Base-by-base conservation (phyloP, 768 basidiomycete genomes). In the Termitomyces sp. region DNA sequence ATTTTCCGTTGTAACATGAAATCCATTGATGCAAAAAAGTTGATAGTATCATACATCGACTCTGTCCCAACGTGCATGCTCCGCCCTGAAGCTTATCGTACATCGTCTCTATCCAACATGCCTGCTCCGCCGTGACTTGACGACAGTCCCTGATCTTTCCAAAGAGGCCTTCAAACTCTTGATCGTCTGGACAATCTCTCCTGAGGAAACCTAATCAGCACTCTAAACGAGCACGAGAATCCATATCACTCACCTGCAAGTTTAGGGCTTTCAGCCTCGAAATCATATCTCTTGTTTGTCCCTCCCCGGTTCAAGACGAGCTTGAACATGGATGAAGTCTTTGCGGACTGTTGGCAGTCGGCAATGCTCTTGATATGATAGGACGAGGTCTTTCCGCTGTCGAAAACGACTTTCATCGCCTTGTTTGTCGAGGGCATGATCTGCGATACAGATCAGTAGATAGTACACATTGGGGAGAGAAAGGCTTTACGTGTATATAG, bases 261-360 rank as follows among this genome's bases (percentile, higher is more conserved):
- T 70, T 86, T 88, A 1, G 89, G 80, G 63, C 76, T 93, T 72
- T 96, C 95, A 0, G 95, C 96, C 74, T 99, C 97, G 69, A 97
- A 98, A 66, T 98, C 96, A 69, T 98, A 98, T 41, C 94, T 80
- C 78, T 98, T 99, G 64, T 87, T 89, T 44, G 85, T 80, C 45
- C 81, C 81, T 39, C 84, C 81, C 62, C 90, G 77, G 68, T 84
- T 88, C 13, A 98, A 83, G 34, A 96, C 83, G 20, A 98, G 81
- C 78, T 95, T 96, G 82, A 99, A 95, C 39, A 84, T 81, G 1
- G 89, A 81, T 31, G 88, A 86, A 13, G 83, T 83, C 70, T 95
- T 93, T 48, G 85, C 81, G 1, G 87, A 87, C 68, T 96, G 88
- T 62, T 91, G 91, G 68, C 91, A 93, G 49, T 87, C 84, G 34